Base-by-base conservation (phyloP, 2,329 filamentous ascomycete species). In the Scedosporium boydii region DNA sequence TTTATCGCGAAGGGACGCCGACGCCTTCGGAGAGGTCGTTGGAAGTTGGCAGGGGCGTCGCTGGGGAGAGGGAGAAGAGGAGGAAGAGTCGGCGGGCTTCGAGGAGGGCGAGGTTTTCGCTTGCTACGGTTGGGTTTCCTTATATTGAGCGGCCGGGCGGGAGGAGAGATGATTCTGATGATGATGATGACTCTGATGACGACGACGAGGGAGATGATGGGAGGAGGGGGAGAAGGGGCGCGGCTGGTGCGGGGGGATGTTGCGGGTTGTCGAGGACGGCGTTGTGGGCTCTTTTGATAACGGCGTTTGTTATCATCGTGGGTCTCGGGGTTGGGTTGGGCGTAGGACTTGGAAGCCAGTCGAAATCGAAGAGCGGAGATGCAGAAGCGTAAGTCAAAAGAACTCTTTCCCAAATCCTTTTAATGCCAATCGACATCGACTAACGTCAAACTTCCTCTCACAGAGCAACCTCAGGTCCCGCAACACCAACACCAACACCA, bases 251-350 rank as follows among this genome's bases (percentile, higher is more conserved):
- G 44, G 44, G 44, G 1, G 44, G 44, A 6, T 46, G 44, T 21
- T 60, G 42, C 10, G 58, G 74, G 1, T 26, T 76, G 55, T 69
- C 64, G 61, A 70, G 66, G 61, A 68, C 69, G 23, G 63, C 70
- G 48, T 73, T 79, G 51, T 78, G 74, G 74, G 58, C 77, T 5
- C 21, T 77, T 1, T 66, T 69, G 2, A 65, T 71, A 2, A 59
- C 70, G 2, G 61, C 69, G 7, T 27, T 48, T 1, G 57, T 75
- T 6, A 29, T 77, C 12, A 16, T 61, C 46, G 5, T 77, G 4
- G 56, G 73, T 21, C 63, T 77, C 3, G 77, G 77, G 3, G 70
- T 78, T 4, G 74, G 74, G 0, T 72, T 76, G 3, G 77, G 77
- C 4, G 70, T 78, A 4, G 74, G 74, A 0, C 72, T 76, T 78